phyloP scores from a whole-genome alignment of 106 monocot species.

The Allium sativum region DNA sequence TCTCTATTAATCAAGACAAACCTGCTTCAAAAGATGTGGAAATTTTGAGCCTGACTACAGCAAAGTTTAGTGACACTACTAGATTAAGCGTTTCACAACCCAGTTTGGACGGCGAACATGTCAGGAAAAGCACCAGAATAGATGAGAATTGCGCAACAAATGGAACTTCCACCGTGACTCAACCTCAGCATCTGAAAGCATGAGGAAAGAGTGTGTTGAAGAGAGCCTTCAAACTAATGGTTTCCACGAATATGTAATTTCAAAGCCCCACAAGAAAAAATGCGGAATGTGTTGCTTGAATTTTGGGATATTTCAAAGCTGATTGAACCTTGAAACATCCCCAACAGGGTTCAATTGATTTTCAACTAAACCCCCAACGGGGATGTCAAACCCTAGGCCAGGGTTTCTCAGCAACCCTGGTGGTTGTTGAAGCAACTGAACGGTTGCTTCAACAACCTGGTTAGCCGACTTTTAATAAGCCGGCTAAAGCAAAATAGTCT shows the following conservation, averaged over 20 bases:
- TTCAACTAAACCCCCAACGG: too few species aligned
- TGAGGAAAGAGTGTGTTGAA: slow-evolving; percentile 24
- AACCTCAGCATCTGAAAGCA: slow-evolving; percentile 6
- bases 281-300: slow-evolving; percentile 13
- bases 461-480: too few species aligned
- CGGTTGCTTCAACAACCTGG: too few species aligned
- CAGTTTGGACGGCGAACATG: slow-evolving; percentile 2
- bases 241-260: background rate
- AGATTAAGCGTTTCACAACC: background rate
- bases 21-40: slow-evolving; percentile 6
- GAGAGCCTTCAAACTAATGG: slow-evolving; percentile 15
- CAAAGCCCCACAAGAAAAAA: slow-evolving; percentile 7
- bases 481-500: too few species aligned
- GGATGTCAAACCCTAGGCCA: too few species aligned
- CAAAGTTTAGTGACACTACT: background rate
- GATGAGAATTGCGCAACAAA: background rate
- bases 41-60: background rate
- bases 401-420: too few species aligned
- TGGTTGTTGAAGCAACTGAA: too few species aligned
- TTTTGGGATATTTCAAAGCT: background rate
- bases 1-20: background rate
- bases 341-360: too few species aligned
- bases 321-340: background rate
- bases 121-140: background rate
- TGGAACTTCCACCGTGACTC: background rate